A percentile compares a stretch with the other conserved stretches of the same genome.
These are phyloP conservation scores for Cystobasidium slooffiae DNA, from an alignment of 1,284 basidiomycete species.

Conservation along the genomic window DNA sequence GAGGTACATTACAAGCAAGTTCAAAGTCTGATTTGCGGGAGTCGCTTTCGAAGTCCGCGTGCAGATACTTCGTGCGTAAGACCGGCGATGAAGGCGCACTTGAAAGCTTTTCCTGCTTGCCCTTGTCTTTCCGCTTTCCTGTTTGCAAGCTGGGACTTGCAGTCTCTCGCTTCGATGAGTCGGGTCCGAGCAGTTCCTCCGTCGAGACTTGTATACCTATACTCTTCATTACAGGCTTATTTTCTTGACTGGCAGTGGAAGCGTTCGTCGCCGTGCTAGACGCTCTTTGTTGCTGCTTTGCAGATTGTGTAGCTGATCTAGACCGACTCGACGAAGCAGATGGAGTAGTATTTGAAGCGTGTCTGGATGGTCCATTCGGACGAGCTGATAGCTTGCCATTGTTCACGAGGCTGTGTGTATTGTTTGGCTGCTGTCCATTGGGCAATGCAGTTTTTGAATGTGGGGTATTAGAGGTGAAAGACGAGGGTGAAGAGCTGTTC, in stretches of 20 bases:
- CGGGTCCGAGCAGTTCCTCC: not conserved
- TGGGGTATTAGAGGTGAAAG: not conserved
- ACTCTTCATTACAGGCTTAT: constrained; percentile 15
- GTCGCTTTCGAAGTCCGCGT: no score
- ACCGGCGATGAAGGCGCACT: no score
- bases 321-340: not conserved
- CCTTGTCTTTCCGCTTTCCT: not conserved
- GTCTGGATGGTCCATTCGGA: not conserved
- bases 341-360: constrained; percentile 3
- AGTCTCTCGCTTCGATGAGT: no score
- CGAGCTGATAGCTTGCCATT: not conserved
- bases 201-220: constrained; percentile 9
- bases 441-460: not conserved
- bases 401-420: not conserved
- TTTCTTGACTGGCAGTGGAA: not conserved
- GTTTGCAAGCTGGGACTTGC: no score
- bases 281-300: constrained; percentile 4
- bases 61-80: no score
- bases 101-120: not conserved
- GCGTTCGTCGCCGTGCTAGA: not conserved
- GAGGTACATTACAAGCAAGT: no score
- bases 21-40: no score
- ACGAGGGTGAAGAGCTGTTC: constrained; percentile 5
- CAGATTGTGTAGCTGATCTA: not conserved
- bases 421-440: not conserved